Evolutionary conservation across 108 stramenopile genomes (phyloP), one percentile per base, ranked within the genome.

Genomic region (Fragilariopsis cylindrus): DNA sequence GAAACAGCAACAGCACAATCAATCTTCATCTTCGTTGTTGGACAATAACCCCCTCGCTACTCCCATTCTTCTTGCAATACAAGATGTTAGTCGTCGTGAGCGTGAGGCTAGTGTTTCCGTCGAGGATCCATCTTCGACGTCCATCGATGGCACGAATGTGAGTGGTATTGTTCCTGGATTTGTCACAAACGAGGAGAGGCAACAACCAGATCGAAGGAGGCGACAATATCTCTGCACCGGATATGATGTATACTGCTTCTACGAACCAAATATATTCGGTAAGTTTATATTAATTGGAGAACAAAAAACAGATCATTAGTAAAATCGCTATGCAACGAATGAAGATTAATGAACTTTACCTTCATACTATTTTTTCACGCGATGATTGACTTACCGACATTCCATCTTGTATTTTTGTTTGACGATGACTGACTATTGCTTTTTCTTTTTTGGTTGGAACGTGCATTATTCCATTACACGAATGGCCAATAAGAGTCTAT

Each of bases 211-310:
- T 50, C 66, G 50, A 46, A 47, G 9, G 55, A 56, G 3, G 40
- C 68, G 77, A 21, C 82, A 88, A 72, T 94, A 94, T 73, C 79
- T 94, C 19, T 94, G 93, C 65, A 94, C 90, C 8, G 89, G 89
- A 3, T 90, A 85, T 52, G 90, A 91, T 53, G 64, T 94, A 18
- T 94, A 86, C 65, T 56, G 81, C 3, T 83, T 76, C 39, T 84
- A 81, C 56, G 90, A 90, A 60, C 90, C 93, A 43, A 78, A 75
- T 42, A 69, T 90, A 4, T 94, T 87, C 65, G 30, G 30, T 30
- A 30, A 30, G 30, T 30, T 30, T 30, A 30, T 30, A 30, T 30
- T 30, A 30, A 30, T 30, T 30, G 30, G 30, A 30, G 30, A 30
- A 30, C 30, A 30, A 30, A 30, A 2, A 30, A 30, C 30, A 30